Percentiles rank a stretch among this genome's conserved stretches.
These are phyloP conservation scores for Maudiozyma bulderi DNA, from an alignment of 805 yeast species.

Conservation along the genomic window DNA sequence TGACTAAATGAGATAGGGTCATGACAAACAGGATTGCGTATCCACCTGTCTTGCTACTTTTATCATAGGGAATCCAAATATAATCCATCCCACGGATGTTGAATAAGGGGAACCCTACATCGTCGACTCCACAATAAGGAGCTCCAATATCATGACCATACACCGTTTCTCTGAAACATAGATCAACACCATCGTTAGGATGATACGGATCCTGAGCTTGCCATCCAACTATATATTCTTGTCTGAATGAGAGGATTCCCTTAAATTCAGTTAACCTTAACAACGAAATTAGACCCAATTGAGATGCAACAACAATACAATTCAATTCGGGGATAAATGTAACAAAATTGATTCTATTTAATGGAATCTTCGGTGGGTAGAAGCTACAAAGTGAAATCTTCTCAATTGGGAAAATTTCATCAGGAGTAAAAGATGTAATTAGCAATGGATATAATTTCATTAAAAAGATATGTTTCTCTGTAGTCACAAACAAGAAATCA, in stretches of 20 bases:
- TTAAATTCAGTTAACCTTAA: slow-evolving; percentile 20
- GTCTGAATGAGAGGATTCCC: slow-evolving; percentile 24
- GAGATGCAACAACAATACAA: slow-evolving; percentile 21
- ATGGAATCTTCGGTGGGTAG: background rate
- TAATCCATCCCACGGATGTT: slow-evolving; percentile 18
- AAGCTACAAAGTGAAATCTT: slow-evolving; percentile 7
- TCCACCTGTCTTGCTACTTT: slow-evolving; percentile 3
- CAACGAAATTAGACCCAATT: slow-evolving; percentile 18
- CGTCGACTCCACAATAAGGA: slow-evolving; percentile 12
- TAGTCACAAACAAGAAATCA: slow-evolving; percentile 14
- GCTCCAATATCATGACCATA: background rate
- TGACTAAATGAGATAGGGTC: background rate
- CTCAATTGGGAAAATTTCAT: slow-evolving; percentile 16
- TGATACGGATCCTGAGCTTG: slow-evolving; percentile 12
- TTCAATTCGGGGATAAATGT: slow-evolving; percentile 20
- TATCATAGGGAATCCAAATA: slow-evolving; percentile 10
- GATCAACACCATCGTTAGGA: background rate
- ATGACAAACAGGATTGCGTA: slow-evolving; percentile 13
- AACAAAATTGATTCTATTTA: slow-evolving; percentile 15
- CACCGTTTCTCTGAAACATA: slow-evolving; percentile 3
- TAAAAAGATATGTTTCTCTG: slow-evolving; percentile 7
- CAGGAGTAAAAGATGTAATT: slow-evolving; percentile 14
- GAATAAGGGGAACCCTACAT: slow-evolving; percentile 13
- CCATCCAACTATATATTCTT: slow-evolving; percentile 24
- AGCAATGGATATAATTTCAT: slow-evolving; percentile 17